Percentiles rank a stretch among this genome's conserved stretches.
phyloP scores from a whole-genome alignment of 495 filamentous ascomycete genomes.

The Neurospora sp. region DNA sequence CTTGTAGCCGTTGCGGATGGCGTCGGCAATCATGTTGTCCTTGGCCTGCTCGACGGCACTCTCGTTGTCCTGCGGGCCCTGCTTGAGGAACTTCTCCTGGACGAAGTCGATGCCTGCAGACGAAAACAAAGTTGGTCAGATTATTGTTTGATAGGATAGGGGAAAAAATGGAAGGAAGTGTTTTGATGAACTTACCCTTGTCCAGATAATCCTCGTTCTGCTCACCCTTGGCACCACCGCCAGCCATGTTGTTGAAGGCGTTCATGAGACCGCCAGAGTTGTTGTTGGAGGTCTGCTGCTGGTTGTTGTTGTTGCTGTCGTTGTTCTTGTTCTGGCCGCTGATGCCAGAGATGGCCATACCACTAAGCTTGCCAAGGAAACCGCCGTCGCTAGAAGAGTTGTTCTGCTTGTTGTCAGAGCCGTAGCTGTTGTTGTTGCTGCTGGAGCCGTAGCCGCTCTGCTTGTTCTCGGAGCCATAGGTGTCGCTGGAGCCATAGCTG shows the following conservation, averaged over 20 bases:
- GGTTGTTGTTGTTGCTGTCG: slow-evolving; percentile 3
- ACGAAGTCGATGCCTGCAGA: slow-evolving; percentile 52
- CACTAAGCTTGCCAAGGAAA: slow-evolving; percentile 42
- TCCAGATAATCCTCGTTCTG: slow-evolving; percentile 60
- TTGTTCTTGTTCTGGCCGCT: slow-evolving; percentile 5
- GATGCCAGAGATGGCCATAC: background rate
- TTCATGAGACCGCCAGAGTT: slow-evolving; percentile 33
- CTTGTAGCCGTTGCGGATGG: slow-evolving; percentile 56
- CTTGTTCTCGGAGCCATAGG: slow-evolving; percentile 16
- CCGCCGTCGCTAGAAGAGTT: slow-evolving; percentile 3
- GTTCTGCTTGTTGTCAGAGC: slow-evolving; percentile 10
- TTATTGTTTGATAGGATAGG: background rate
- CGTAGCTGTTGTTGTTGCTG: slow-evolving; percentile 15
- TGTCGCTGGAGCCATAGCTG: slow-evolving; percentile 1
- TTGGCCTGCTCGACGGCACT: slow-evolving; percentile 63
- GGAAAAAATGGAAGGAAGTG: background rate
- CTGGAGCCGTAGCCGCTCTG: slow-evolving; percentile 6
- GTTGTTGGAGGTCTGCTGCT: slow-evolving; percentile 7
- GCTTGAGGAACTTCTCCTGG: slow-evolving; percentile 56
- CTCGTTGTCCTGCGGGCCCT: slow-evolving; percentile 60
- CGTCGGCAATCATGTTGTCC: slow-evolving; percentile 56
- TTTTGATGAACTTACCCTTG: slow-evolving; percentile 39
- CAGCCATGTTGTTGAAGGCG: slow-evolving; percentile 50
- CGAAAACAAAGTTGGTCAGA: background rate
- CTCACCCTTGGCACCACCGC: slow-evolving; percentile 56